Evolutionary conservation across 768 basidiomycete species (phyloP), one percentile per base, ranked within the genome.

Genomic region (Agaricus subrufescens): DNA sequence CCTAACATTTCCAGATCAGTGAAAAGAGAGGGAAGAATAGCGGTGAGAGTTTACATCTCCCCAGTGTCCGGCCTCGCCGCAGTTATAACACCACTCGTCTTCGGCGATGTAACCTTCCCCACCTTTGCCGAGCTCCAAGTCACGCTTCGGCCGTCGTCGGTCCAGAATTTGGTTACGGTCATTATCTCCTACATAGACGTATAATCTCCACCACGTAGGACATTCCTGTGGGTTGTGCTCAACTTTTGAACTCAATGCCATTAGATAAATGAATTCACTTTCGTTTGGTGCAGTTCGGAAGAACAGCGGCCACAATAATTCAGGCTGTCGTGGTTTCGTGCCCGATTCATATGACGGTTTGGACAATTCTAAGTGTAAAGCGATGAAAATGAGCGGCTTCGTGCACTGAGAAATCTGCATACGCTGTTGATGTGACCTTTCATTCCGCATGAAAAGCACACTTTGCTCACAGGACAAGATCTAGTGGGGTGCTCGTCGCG

Each of bases 21-120:
- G 6, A 23, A 9, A 15, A 23, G 19, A 23, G 34, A 37, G 15
- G 19, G n/a, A 37, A 23, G 10, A 34, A 19, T n/a, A 19, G 30
- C 45, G 45, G n/a, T 44, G 8, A 34, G 51, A 37, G 74, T 86
- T 70, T 63, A 91, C 90, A 62, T 92, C 91, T 46, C 91, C 91
- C 66, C 87, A 80, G 67, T 93, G 91, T 3, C 88, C 90, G 50
- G 68, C 68, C 29, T 71, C 72, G 42, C 87, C 91, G 60, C 91
- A 93, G 61, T 88, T 89, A 65, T 91, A 89, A 66, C 91, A 93
- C 87, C 87, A 92, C 61, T 82, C 75, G 63, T 89, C 88, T 34
- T 70, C 67, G 4, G 80, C 86, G 52, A 92, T 84, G 67, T 87
- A 91, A 5, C 85, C 88, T 66, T 91, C 91, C 9, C 89, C 87